Evolutionary conservation across 352 stramenopile species (phyloP), one percentile per base, ranked within the genome.

Genomic region (Nothophytophthora sp.): DNA sequence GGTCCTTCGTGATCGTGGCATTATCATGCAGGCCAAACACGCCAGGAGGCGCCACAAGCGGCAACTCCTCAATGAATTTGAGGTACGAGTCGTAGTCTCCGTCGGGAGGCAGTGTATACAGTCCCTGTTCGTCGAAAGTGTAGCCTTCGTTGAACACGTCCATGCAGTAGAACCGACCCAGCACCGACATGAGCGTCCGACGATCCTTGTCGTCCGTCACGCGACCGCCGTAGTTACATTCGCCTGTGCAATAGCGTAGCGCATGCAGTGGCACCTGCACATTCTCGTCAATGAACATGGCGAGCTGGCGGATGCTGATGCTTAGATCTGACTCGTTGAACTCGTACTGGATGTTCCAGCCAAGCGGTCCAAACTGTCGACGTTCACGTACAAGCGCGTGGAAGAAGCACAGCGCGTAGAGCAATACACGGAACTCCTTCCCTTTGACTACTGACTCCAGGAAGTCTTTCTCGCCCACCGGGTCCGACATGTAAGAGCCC

Each of bases 291-390:
- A 97, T 51, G 55, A 95, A 98, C 75, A 98, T 96, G 40, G 88
- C 85, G 5, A 98, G 63, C 56, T 98, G 91, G 5, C 84, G 83
- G 47, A 95, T 96, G 34, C 76, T 95, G 56, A 98, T 98, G 32
- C 81, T 80, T 36, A 98, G 44, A 50, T 98, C 94, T 1, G 84
- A 97, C 67, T 97, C 90, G 57, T 97, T 98, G 56, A 98, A 98
- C 64, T 98, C 94, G 65, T 98, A 98, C 55, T 96, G 91, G 41
- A 98, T 98, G 56, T 98, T 98, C 91, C 93, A 98, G 10, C 94
- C 94, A 3, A 98, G 75, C 18, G 92, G 86, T 0, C 94, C 94
- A 63, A 97, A 98, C 54, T 97, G 76, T 20, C 93, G 72, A 0
- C 94, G 79, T 61, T 98, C 93, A 34, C 97, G 94, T 16, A 98